A percentile compares a stretch with the other conserved stretches of the same genome.
These are phyloP conservation scores for Aphanomyces astaci DNA, from an alignment of 352 stramenopile species.

Conservation along the genomic window DNA sequence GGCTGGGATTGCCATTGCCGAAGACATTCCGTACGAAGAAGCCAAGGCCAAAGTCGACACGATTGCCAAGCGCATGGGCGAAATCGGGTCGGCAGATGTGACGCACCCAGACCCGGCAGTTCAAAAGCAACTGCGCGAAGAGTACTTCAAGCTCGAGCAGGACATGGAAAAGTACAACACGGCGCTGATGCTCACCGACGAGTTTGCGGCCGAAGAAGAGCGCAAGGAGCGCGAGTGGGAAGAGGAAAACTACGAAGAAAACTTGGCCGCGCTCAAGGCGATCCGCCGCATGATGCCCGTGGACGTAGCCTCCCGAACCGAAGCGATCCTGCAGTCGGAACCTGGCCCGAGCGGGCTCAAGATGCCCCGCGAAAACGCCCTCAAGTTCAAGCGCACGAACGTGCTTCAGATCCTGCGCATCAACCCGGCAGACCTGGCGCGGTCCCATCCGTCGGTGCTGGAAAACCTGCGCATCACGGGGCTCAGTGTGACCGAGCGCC, in stretches of 20 bases:
- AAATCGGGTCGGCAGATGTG: slow-evolving; percentile 89
- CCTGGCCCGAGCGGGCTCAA: slow-evolving; percentile 66
- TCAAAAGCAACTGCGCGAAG: slow-evolving; percentile 82
- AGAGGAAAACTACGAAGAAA: slow-evolving; percentile 80
- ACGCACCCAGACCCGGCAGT: slow-evolving; percentile 69
- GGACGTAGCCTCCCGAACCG: slow-evolving; percentile 70
- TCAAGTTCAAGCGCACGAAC: slow-evolving; percentile 91
- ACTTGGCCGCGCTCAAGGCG: slow-evolving; percentile 81
- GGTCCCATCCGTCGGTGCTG: slow-evolving; percentile 84
- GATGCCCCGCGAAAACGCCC: slow-evolving; percentile 68
- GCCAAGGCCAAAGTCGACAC: slow-evolving; percentile 85
- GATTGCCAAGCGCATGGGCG: slow-evolving; percentile 85
- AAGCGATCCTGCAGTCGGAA: slow-evolving; percentile 66
- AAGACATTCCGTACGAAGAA: slow-evolving; percentile 91
- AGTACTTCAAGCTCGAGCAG: slow-evolving; percentile 89
- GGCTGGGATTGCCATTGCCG: slow-evolving; percentile 81
- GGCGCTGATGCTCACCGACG: slow-evolving; percentile 87
- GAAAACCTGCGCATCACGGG: slow-evolving; percentile 88
- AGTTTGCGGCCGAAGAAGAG: slow-evolving; percentile 87
- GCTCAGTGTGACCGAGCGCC: slow-evolving; percentile 84
- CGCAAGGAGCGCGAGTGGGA: slow-evolving; percentile 88
- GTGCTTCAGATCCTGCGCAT: slow-evolving; percentile 84
- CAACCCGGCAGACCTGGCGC: slow-evolving; percentile 78
- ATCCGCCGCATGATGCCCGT: slow-evolving; percentile 90
- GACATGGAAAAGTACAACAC: slow-evolving; percentile 93